Evolutionary conservation across 2,329 filamentous ascomycete species (phyloP), one percentile per base, ranked within the genome.

Genomic region (Tricladium varicosporioides): DNA sequence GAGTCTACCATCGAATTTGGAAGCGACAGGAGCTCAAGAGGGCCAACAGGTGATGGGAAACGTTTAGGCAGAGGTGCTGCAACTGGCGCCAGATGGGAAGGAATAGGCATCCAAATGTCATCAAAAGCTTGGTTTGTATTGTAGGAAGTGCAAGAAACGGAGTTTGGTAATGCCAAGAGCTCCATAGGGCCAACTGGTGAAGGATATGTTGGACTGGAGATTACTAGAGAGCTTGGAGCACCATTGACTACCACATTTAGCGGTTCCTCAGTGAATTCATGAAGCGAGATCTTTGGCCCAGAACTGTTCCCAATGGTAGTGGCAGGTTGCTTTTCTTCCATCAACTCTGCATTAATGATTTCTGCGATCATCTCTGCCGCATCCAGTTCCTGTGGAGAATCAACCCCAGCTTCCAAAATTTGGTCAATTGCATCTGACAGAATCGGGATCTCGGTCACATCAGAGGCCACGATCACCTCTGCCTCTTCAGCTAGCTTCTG

Each of bases 401-500:
- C 22, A 27, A 27, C 22, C 22, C 7, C 46, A 48, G 43, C 46
- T 46, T 54, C 32, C 46, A 54, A 36, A 32, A 4, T 27, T 3
- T 4, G 22, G 4, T 27, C 22, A 27, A 27, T 27, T 27, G 22
- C 22, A 27, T 27, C 22, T 27, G 22, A 7, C 22, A 27, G 4
- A 27, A 27, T 27, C 22, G 22, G 22, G 22, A 27, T 55, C 45
- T 48, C 43, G 31, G 46, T 45, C 43, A 54, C 11, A 19, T 54
- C 45, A 48, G 52, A 27, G 19, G 36, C 51, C 32, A n/a, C 46
- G 44, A 44, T 56, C 33, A 56, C 59, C 40, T 57, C 53, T 45
- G 65, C 61, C 69, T 87, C 83, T 59, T 81, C 77, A 56, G 78
- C 78, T 36, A 86, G 76, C 57, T 86, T 89, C 68, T 86, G 81